These are phyloP conservation scores for Fusarium nurragi DNA, from an alignment of 2,329 filamentous ascomycete genomes.

Conservation along the genomic window DNA sequence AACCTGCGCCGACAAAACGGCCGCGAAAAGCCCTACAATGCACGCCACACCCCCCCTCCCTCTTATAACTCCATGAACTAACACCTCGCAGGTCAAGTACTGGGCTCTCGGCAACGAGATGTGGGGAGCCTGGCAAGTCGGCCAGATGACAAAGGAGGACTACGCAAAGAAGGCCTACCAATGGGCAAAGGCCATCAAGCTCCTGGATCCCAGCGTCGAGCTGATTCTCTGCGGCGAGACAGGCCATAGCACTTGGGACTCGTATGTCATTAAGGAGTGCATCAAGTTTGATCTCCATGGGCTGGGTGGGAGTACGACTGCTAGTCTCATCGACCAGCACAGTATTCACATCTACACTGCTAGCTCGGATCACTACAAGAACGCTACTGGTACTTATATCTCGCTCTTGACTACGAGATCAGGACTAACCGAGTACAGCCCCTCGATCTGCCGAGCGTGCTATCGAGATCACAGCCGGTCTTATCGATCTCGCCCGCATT, in stretches of 20 bases:
- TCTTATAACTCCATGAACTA: neutral
- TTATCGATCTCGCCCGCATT: slow-evolving; percentile 79
- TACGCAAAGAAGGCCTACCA: slow-evolving; percentile 75
- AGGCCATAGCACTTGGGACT: slow-evolving; percentile 76
- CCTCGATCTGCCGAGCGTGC: slow-evolving; percentile 76
- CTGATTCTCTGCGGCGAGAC: slow-evolving; percentile 81
- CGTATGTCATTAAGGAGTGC: slow-evolving; percentile 76
- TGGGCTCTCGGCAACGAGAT: slow-evolving; percentile 85
- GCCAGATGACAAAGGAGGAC: slow-evolving; percentile 73
- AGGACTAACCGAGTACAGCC: slow-evolving; percentile 50
- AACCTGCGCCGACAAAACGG: slow-evolving; percentile 82
- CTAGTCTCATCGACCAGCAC: slow-evolving; percentile 76
- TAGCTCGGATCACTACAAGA: slow-evolving; percentile 58
- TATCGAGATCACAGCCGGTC: slow-evolving; percentile 72
- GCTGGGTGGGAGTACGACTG: slow-evolving; percentile 47
- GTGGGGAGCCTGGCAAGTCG: slow-evolving; percentile 74
- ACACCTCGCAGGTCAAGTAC: slow-evolving; percentile 69
- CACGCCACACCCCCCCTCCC: neutral
- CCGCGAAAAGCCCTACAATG: slow-evolving; percentile 77
- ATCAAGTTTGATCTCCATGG: slow-evolving; percentile 54
- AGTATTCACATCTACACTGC: slow-evolving; percentile 83
- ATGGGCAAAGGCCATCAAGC: slow-evolving; percentile 76
- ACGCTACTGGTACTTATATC: slow-evolving; percentile 54
- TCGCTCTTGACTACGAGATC: accelerated
- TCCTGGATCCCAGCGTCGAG: slow-evolving; percentile 73